Evolutionary conservation across 768 basidiomycete species (phyloP).

Genomic region (Pholiota microspora): DNA sequence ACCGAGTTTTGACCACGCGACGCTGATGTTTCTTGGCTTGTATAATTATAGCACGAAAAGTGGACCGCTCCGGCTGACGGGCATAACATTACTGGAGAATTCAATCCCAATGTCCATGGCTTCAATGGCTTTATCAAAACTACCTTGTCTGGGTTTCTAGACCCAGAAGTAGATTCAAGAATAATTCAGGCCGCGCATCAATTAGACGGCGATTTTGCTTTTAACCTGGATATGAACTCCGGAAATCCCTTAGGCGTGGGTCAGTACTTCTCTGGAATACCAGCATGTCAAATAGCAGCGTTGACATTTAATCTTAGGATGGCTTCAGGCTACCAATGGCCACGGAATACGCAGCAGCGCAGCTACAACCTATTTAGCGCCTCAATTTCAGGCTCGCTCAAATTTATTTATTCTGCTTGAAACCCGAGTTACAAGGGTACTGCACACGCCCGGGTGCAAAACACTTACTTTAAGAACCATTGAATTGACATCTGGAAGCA

Average conservation of each 20-base stretch:
- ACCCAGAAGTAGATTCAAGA: constrained; percentile 14
- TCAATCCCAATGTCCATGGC: constrained; percentile 18
- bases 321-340: constrained; percentile 12
- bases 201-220: constrained; percentile 29
- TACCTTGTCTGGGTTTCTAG: constrained; percentile 15
- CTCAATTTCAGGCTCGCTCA: constrained; percentile 12
- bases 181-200: constrained; percentile 22
- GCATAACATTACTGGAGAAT: constrained; percentile 17
- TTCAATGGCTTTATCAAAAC: constrained; percentile 17
- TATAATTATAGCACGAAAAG: constrained; percentile 19
- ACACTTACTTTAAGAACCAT: constrained; percentile 7
- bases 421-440: constrained; percentile 15
- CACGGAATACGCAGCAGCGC: constrained; percentile 16
- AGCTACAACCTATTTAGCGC: constrained; percentile 16
- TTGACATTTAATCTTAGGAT: constrained; percentile 8
- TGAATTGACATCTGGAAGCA: constrained; percentile 9
- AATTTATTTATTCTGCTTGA: constrained; percentile 19
- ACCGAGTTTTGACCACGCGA: neutral
- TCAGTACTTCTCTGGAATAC: neutral
- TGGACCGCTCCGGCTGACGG: constrained; percentile 16
- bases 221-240: constrained; percentile 23
- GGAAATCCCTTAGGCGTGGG: constrained; percentile 18
- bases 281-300: too few relatives aligned
- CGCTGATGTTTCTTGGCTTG: constrained; percentile 1
- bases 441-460: neutral